Evolutionary conservation across 108 stramenopile genomes (phyloP), one percentile per base, ranked within the genome.

Genomic region (Cylindrotheca fusiformis): DNA sequence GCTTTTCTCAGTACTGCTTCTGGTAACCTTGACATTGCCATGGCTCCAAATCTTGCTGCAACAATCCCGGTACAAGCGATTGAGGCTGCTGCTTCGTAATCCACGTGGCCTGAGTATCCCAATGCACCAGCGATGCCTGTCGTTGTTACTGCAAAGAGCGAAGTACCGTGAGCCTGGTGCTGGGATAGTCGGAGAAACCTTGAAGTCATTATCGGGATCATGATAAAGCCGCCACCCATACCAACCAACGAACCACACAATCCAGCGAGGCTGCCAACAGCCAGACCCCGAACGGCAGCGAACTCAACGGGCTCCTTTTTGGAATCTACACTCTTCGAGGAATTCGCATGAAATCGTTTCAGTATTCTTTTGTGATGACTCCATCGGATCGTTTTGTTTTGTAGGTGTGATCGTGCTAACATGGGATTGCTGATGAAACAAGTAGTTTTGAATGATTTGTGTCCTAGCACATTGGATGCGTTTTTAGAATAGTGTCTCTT

Each of bases 151-250:
- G 94, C 94, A 63, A 93, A 94, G 19, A 97, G 54, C 2, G 85
- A 87, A 1, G 94, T 97, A 0, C 88, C 96, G 71, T 95, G 94
- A 5, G 96, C 96, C 66, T 85, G 80, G 76, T 97, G 96, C 58
- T 95, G 95, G 14, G 77, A 67, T 46, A 97, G 65, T 32, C 83
- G 52, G 6, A 94, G 69, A 55, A 84, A 55, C 26, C 27, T 71
- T 1, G 77, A 67, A 5, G 83, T 84, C 75, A 84, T 76, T 10
- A 79, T 47, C 4, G 82, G 82, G 27, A 84, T 95, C 84, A 94
- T 93, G 33, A 97, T 78, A 60, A 97, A 97, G 5, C 93, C 96
- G 22, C 96, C 96, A 0, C 96, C 96, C 86, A 95, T 86, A 3
- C 96, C 96, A 10, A 88, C 94, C 20, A 96, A 65, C 2, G 83